A percentile compares a stretch with the other conserved stretches of the same genome.
phyloP scores from a whole-genome alignment of 2,329 filamentous ascomycete species.

The Xylaria sp. region DNA sequence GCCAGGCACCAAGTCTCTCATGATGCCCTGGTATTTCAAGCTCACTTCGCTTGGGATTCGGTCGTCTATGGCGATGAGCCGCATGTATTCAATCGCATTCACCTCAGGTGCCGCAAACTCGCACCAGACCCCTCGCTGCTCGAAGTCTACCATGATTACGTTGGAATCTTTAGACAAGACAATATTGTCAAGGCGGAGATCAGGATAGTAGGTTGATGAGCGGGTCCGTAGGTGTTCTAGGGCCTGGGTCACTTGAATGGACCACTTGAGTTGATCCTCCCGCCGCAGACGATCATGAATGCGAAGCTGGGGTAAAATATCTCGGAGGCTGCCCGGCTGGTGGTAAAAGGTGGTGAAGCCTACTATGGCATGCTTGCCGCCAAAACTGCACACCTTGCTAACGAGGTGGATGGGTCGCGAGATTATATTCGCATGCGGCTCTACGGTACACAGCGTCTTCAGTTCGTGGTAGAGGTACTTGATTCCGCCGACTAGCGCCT shows the following conservation, averaged over 20 bases:
- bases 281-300: conserved; percentile 58
- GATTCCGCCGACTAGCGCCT: conserved; percentile 66
- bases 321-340: conserved; percentile 64
- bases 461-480: conserved; percentile 73
- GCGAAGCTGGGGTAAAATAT: conserved; percentile 63
- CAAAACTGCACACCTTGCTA: conserved; percentile 66
- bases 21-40: conserved; percentile 55
- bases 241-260: conserved; percentile 62
- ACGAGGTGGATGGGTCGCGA: conserved; percentile 64
- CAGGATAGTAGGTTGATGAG: conserved; percentile 64
- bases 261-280: conserved; percentile 64
- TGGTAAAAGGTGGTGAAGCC: conserved; percentile 69
- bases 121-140: conserved; percentile 72
- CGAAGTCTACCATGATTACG: conserved; percentile 69
- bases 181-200: conserved; percentile 70
- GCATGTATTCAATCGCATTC: conserved; percentile 68
- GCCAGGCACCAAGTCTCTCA: conserved; percentile 58
- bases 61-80: conserved; percentile 64
- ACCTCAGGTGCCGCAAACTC: conserved; percentile 71
- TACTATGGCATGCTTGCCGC: conserved; percentile 64
- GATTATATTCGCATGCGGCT: conserved; percentile 65
- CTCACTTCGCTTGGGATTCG: conserved; percentile 55
- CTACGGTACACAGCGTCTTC: conserved; percentile 63
- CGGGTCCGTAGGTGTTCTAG: conserved; percentile 61
- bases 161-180: conserved; percentile 61